phyloP scores from a whole-genome alignment of 495 filamentous ascomycete species.

The Rusavskia elegans region DNA sequence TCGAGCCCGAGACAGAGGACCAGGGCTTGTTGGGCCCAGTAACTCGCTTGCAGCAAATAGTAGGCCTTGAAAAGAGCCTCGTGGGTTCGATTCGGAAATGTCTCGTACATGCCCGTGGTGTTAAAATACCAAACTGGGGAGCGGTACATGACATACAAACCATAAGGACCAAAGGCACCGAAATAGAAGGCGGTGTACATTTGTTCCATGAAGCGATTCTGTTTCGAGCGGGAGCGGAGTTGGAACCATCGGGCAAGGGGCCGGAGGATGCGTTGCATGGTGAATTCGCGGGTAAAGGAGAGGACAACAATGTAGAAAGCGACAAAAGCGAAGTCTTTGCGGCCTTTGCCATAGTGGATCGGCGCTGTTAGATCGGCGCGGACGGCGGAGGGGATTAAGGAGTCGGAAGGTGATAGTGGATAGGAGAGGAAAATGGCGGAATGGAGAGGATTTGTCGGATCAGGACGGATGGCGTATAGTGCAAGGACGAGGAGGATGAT shows the following conservation, averaged over 20 bases:
- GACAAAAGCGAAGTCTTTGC: slow-evolving; percentile 71
- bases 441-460: slow-evolving; percentile 65
- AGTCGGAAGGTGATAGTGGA: slow-evolving; percentile 37
- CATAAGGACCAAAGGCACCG: slow-evolving; percentile 64
- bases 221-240: slow-evolving; percentile 61
- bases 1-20: slow-evolving; percentile 80
- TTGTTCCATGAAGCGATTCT: slow-evolving; percentile 92
- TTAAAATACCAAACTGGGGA: slow-evolving; percentile 98
- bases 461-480: slow-evolving; percentile 66
- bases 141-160: slow-evolving; percentile 81
- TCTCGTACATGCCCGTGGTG: slow-evolving; percentile 78
- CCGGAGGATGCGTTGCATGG: slow-evolving; percentile 85
- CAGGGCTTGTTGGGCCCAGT: slow-evolving; percentile 92
- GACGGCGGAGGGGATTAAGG: slow-evolving; percentile 22
- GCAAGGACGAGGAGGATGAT: slow-evolving; percentile 46
- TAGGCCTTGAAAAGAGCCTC: slow-evolving; percentile 88
- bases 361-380: slow-evolving; percentile 32
- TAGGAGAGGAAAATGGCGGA: slow-evolving; percentile 91
- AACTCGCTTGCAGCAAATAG: slow-evolving; percentile 87
- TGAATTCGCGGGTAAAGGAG: slow-evolving; percentile 86
- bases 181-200: slow-evolving; percentile 97
- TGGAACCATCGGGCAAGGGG: slow-evolving; percentile 58
- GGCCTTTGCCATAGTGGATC: slow-evolving; percentile 79
- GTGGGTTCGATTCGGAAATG: slow-evolving; percentile 76
- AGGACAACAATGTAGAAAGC: slow-evolving; percentile 80